Base-by-base conservation (phyloP, 306 rosid species). In the Trichosanthes cucumerina region DNA sequence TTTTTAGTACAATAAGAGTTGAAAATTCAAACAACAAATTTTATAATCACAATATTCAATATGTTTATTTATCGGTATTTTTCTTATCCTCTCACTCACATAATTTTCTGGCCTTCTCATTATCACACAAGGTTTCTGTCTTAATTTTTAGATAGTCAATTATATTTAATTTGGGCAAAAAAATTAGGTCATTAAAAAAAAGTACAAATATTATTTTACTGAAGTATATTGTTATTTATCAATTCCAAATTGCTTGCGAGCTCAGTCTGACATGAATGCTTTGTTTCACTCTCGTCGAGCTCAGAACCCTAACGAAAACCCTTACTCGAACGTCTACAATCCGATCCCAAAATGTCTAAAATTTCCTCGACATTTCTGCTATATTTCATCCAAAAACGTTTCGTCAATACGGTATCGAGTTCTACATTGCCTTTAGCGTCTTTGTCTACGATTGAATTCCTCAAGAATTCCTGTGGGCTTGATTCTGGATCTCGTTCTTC, bases 241-340 rank as follows among this genome's bases (percentile, higher is more conserved):
- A 6, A 6, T 39, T 7, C 2, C 7, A 18, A 53, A 53, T 4
- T 19, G 47, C 23, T 33, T 60, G 7, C 6, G 9, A 15, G 39
- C 8, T 5, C 39, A 50, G 23, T 56, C 62, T 7, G 9, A 62
- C 69, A 28, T 62, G 21, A 62, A 31, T 33, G 66, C 3, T 6
- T 62, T 16, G 65, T 33, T 64, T 18, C 46, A 47, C 16, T 10
- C 52, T 10, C 41, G 24, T 46, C 33, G 39, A 47, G 43, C 24
- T 24, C 15, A 47, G 46, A 72, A 72, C 77, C 77, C 77, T 72
- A 72, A 44, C 76, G 1, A 26, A 72, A 72, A 72, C 43, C 77
- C 59, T 15, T 43, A 0, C 56, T 10, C 15, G 38, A 70, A 44
- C 3, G 6, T 24, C 9, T 13, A 6, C 38, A 1, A 3, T 47